These are phyloP conservation scores for Phytophthora pisi DNA, from an alignment of 352 stramenopile species.

Conservation along the genomic window DNA sequence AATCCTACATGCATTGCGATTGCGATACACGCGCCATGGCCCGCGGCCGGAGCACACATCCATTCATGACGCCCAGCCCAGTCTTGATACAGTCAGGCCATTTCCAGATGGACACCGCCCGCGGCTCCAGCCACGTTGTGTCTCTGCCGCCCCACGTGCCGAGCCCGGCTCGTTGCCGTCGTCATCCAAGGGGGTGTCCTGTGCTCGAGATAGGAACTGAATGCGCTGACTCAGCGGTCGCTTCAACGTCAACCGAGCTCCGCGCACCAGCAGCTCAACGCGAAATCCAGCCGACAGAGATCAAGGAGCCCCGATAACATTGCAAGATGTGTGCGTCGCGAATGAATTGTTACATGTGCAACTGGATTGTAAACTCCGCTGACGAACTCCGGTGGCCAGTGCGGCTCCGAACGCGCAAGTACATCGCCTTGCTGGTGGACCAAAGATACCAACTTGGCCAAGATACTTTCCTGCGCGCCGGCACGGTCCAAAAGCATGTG, in stretches of 20 bases:
- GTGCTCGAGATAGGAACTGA: no score
- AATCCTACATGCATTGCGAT: no score
- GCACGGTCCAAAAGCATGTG: not conserved
- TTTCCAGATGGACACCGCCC: constrained; percentile 21
- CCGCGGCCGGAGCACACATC: constrained; percentile 27
- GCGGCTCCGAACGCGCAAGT: not conserved
- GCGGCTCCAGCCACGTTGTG: constrained; percentile 18
- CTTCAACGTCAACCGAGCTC: constrained; percentile 13
- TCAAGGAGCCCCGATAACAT: constrained; percentile 8
- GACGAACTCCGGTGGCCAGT: not conserved
- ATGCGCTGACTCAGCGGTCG: constrained; percentile 17
- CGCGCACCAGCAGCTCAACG: not conserved
- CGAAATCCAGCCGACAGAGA: constrained; percentile 14
- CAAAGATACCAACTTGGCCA: no score
- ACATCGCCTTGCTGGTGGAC: no score
- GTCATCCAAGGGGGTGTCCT: constrained; percentile 3
- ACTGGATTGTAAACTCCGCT: constrained; percentile 18
- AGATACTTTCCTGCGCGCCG: not conserved
- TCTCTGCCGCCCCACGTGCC: constrained; percentile 14
- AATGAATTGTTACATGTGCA: not conserved
- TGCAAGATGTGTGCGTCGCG: constrained; percentile 5
- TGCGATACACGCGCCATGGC: no score
- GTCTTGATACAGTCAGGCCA: constrained; percentile 15
- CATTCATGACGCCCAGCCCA: constrained; percentile 11
- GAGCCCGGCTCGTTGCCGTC: constrained; percentile 10